Base-by-base conservation (phyloP, 2,329 filamentous ascomycete genomes). In the Mariannaea elegans region DNA sequence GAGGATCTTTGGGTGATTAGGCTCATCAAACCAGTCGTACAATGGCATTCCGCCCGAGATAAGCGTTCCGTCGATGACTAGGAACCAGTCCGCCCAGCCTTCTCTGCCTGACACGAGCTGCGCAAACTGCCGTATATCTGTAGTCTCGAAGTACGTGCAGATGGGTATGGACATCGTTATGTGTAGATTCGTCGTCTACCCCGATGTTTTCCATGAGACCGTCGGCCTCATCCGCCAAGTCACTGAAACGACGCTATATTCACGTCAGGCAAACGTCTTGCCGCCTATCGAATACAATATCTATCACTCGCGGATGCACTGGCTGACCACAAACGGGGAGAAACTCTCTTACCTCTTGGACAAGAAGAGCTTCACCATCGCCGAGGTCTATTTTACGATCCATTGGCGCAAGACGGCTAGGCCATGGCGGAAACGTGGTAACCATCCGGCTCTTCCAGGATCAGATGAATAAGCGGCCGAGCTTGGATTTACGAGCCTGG, bases 341-440 rank as follows among this genome's bases (percentile, higher is more conserved):
- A 60, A 41, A 10, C 46, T 60, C 6, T 60, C 56, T 18, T 51
- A 60, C 21, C 2, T 60, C 12, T n/a, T 60, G n/a, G 57, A 60
- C 3, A 56, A 60, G 39, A 42, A 18, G 23, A 60, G 39, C 23
- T 46, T 51, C n/a, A 51, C 51, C 14, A 34, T 60, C 4, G 57
- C 57, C 10, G 34, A 51, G 18, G 63, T 64, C 49, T 56, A 59
- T 23, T 65, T 56, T 21, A 61, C 63, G 1, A 48, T 29, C 5
- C 57, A 59, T 21, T 65, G 61, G 63, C 63, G 63, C 10, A 61
- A 51, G 47, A 56, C 64, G 57, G 61, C 61, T 23, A 61, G 34
- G 61, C 31, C 57, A 65, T 27, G 63, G 63, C 32, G 63, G 63
- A 27, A 63, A 65, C 51, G 61, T 65, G 3, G 63, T 65, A 4